Percentiles rank a stretch among this genome's conserved stretches.
phyloP scores from a whole-genome alignment of 148 eudicot genomes.

The Persicaria tinctoria region DNA sequence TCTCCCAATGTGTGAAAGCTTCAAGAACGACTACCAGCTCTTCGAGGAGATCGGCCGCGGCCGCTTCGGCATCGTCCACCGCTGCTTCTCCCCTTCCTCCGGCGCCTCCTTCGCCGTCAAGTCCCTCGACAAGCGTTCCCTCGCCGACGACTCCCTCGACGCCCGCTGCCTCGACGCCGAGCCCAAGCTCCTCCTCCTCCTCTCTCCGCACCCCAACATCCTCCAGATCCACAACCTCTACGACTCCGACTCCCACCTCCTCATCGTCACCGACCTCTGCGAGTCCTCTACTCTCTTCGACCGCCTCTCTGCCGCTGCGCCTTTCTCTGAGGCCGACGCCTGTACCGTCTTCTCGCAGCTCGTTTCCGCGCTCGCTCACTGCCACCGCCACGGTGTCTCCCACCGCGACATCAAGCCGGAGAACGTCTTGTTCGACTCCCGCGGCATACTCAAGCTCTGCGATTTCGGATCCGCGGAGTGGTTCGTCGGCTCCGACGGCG shows the following conservation, averaged over 20 bases:
- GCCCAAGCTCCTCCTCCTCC: constrained; percentile 35
- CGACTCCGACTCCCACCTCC: constrained; percentile 29
- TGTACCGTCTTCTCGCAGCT: constrained; percentile 34
- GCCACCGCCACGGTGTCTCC: constrained; percentile 45
- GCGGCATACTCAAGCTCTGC: constrained; percentile 31
- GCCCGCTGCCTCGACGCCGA: constrained; percentile 37
- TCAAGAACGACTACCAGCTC: constrained; percentile 41
- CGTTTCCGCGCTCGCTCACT: constrained; percentile 34
- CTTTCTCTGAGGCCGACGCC: constrained; percentile 48
- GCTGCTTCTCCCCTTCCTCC: constrained; percentile 36
- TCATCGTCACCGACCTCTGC: constrained; percentile 37
- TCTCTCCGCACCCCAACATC: constrained; percentile 35
- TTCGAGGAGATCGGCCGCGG: constrained; percentile 66
- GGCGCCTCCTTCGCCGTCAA: constrained; percentile 41
- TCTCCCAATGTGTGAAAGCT: constrained; percentile 23
- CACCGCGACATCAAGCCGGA: constrained; percentile 67
- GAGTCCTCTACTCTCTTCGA: constrained; percentile 27
- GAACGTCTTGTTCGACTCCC: constrained; percentile 44
- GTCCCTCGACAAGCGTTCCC: constrained; percentile 36
- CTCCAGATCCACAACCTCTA: constrained; percentile 31
- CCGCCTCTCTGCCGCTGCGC: constrained; percentile 9
- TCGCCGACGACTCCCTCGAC: constrained; percentile 40
- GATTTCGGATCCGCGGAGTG: constrained; percentile 64
- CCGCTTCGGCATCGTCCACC: constrained; percentile 54
- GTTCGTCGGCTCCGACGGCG: constrained; percentile 22